These are phyloP conservation scores for Clarireedia paspali DNA, from an alignment of 2,329 filamentous ascomycete species.

Conservation along the genomic window DNA sequence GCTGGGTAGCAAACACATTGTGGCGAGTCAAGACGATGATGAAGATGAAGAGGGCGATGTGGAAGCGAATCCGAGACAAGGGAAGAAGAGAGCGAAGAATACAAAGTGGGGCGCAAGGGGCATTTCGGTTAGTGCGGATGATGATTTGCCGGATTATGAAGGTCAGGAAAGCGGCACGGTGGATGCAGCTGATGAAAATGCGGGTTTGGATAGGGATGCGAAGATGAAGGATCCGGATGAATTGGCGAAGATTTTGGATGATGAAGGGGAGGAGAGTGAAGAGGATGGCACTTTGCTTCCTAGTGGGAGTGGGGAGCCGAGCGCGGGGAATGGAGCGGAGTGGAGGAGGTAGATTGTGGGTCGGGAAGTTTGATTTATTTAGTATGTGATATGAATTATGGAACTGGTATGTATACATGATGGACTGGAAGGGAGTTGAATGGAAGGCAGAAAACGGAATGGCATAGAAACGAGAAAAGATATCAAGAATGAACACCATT, in stretches of 20 bases:
- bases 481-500: too few species aligned
- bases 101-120: conserved; percentile 52
- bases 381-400: too few species aligned
- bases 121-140: conserved; percentile 60
- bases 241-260: conserved; percentile 51
- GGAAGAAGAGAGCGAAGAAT: conserved; percentile 1
- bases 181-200: conserved; percentile 27
- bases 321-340: conserved; percentile 3
- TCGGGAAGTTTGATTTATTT: too few species aligned
- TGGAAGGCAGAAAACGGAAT: too few species aligned
- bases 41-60: conserved; percentile 21
- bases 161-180: conserved; percentile 38
- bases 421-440: too few species aligned
- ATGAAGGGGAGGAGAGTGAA: conserved; percentile 38
- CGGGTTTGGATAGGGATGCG: conserved; percentile 50
- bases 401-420: too few species aligned
- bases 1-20: conserved; percentile 61
- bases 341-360: conserved; percentile 1
- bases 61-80: conserved; percentile 8
- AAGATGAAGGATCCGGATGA: conserved; percentile 62
- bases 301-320: background rate
- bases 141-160: conserved; percentile 32
- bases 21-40: conserved; percentile 25
- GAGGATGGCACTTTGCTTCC: background rate
- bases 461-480: too few species aligned